A percentile compares a stretch with the other conserved stretches of the same genome.
Conservation (phyloP, 805 yeast genomes). For the Candida rishiriensis region DNA sequence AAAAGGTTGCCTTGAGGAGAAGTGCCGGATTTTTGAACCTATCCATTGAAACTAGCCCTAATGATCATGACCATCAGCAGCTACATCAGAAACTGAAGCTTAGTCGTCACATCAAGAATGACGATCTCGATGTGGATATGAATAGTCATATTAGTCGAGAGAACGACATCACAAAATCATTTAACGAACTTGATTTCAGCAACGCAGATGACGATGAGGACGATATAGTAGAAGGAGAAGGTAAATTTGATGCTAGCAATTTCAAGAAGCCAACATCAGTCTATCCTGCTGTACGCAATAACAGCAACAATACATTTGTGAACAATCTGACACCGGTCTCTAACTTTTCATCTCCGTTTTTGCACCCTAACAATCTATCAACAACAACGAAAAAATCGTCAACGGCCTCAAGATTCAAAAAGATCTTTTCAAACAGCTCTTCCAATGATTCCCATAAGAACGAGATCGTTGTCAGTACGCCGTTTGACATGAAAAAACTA, state of each 20-base stretch:
- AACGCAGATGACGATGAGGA: conserved; percentile 8
- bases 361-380: conserved; percentile 14
- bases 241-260: background rate
- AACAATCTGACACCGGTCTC: conserved; percentile 13
- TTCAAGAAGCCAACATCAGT: conserved; percentile 1
- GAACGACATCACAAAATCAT: conserved; percentile 30
- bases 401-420: conserved; percentile 20
- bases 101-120: conserved; percentile 3
- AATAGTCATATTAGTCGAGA: conserved; percentile 24
- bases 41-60: conserved; percentile 38
- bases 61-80: background rate
- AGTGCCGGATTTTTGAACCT: conserved; percentile 50
- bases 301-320: conserved; percentile 3
- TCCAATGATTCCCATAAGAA: conserved; percentile 2
- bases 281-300: background rate
- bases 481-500: conserved; percentile 16
- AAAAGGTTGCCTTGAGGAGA: conserved; percentile 38
- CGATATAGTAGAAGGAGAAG: background rate
- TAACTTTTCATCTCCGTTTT: conserved; percentile 21
- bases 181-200: conserved; percentile 30
- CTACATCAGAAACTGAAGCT: conserved; percentile 6
- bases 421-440: conserved; percentile 14
- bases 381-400: conserved; percentile 14
- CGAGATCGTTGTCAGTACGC: conserved; percentile 11
- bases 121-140: conserved; percentile 9